These are phyloP conservation scores for Didymella keratinophila DNA, from an alignment of 2,329 filamentous ascomycete genomes.

Conservation along the genomic window DNA sequence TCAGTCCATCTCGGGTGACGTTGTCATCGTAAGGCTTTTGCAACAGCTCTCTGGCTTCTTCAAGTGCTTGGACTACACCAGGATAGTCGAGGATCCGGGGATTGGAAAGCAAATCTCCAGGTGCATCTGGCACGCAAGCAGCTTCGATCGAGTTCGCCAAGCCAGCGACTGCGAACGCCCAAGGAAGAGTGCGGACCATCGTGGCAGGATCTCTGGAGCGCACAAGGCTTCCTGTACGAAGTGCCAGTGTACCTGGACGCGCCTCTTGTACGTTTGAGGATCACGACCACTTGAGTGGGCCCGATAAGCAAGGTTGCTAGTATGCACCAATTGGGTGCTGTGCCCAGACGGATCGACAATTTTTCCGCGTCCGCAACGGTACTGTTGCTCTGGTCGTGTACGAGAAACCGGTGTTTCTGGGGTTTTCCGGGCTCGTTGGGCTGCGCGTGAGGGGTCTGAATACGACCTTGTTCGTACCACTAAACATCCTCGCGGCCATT, in stretches of 20 bases:
- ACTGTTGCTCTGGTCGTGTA: background rate
- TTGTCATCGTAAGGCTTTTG: slow-evolving; percentile 17
- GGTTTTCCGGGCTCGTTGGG: background rate
- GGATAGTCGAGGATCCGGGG: slow-evolving; percentile 31
- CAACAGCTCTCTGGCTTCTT: slow-evolving; percentile 25
- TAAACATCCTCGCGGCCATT: background rate
- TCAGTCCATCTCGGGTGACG: slow-evolving; percentile 40
- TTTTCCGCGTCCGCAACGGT: background rate
- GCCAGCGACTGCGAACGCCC: background rate
- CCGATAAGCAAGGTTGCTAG: slow-evolving; percentile 10
- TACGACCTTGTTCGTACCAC: background rate
- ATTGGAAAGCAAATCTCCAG: slow-evolving; percentile 30
- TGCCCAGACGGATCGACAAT: slow-evolving; percentile 13
- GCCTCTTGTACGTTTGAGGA: background rate
- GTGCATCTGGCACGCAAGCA: slow-evolving; percentile 40
- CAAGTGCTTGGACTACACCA: slow-evolving; percentile 34
- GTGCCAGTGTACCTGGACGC: background rate
- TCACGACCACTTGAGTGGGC: slow-evolving; percentile 3
- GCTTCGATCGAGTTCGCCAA: background rate
- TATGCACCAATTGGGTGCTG: slow-evolving; percentile 3
- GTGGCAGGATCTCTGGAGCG: background rate
- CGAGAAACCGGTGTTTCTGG: background rate
- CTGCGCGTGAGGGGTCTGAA: background rate
- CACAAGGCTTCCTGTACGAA: background rate
- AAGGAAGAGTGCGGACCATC: background rate